Evolutionary conservation across 2,329 filamentous ascomycete genomes (phyloP), one percentile per base, ranked within the genome.

Genomic region (Penicillium corylophilum): DNA sequence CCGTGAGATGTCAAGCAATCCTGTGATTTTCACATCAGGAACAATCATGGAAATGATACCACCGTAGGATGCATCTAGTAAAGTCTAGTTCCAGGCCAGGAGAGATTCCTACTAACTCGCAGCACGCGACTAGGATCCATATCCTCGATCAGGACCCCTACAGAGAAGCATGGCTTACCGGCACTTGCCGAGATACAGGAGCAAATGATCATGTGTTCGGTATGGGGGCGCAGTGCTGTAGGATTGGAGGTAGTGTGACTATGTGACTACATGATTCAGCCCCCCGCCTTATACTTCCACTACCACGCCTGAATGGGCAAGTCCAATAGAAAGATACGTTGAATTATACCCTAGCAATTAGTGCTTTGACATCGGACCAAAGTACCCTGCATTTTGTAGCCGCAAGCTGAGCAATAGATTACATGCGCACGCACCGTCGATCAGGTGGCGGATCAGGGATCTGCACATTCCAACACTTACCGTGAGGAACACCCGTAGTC

Each of bases 401-500:
- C 35, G 16, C 33, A 36, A 12, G 33, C 7, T 3, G 18, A 22
- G 59, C 46, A 60, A 55, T 48, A 51, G 50, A 60, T 63, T 52
- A 59, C 51, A 50, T 56, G 58, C 56, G 46, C 53, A 59, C 46
- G 57, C 54, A 56, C 39, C 38, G 57, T 57, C 55, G 59, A 62
- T 63, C 59, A 18, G 45, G 51, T 49, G 28, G 24, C 35, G 33
- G 48, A 56, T 48, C 41, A 39, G 48, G 22, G 48, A 54, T 50
- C 48, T 45, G 35, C 42, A 45, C 16, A 36, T 43, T 43, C 39
- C 29, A 24, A 4, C 23, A 28, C 26, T 10, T 7, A 28, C 26
- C 7, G 16, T 40, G 36, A 39, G 16, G 36, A 9, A 9, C 7
- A 41, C 9, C 9, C 26, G 4, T 28, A 7, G 26, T 28, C 22